Evolutionary conservation across 805 yeast genomes (phyloP), one percentile per base, ranked within the genome.

Genomic region (Sungouiozyma intestinalis): DNA sequence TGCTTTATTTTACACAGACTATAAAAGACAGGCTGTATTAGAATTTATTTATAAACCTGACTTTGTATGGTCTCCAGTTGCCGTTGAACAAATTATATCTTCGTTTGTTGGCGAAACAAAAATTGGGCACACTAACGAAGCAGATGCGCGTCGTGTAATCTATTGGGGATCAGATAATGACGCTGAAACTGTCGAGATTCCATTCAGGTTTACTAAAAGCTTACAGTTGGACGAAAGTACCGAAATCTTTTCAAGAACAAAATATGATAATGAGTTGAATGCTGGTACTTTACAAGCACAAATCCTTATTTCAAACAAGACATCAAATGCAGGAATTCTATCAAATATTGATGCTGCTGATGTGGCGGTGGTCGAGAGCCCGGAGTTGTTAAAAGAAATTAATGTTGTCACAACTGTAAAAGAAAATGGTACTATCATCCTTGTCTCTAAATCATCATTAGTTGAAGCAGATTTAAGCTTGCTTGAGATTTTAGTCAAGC

Each of bases 251-350:
- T 72, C 75, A 59, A 71, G 82, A 59, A 72, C 82, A 40, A 75
- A 74, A 54, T 85, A 68, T 53, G 95, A 90, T 61, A 87, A 85
- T 60, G 58, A 70, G 32, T 66, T 76, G 14, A 74, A 73, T 40
- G 90, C 88, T 31, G 97, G 97, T 47, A 57, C 76, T 7, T 78
- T 79, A 58, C 85, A 81, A 61, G 73, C 87, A 33, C 84, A 81
- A 54, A 65, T 82, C 40, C 62, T 68, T 20, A 36, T 48, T 32
- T 48, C 58, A 2, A 49, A 56, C 27, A 46, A 39, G 4, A 44
- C 54, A 36, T 20, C 13, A 29, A 31, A 17, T 2, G 43, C 48
- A 4, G 47, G 51, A 2, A 16, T 24, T n/a, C 39, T 51, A 16
- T 49, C 55, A 8, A 57, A 58, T 20, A 64, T 81, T 40, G 84